These are phyloP conservation scores for Cladorrhinum samala DNA, from an alignment of 495 filamentous ascomycete species.

Conservation along the genomic window DNA sequence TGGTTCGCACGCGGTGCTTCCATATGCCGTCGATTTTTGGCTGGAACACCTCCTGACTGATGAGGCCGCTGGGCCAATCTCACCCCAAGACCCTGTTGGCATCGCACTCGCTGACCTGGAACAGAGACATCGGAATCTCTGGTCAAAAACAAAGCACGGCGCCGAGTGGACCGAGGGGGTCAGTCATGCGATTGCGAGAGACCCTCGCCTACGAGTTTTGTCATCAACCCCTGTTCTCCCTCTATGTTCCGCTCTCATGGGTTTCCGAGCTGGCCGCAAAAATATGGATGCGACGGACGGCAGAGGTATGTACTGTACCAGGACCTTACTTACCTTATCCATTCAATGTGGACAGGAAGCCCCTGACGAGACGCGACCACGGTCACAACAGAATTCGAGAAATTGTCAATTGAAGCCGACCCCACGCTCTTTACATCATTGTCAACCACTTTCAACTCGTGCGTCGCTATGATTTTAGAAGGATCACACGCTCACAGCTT, in stretches of 20 bases:
- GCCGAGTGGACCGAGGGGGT: not conserved
- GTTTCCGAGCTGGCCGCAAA: not conserved
- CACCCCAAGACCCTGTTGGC: not conserved
- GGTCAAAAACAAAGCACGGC: not conserved
- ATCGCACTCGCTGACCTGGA: not conserved
- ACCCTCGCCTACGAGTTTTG: not conserved
- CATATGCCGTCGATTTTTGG: not conserved
- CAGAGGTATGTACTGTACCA: not conserved
- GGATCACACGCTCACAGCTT: not conserved
- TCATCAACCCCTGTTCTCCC: not conserved
- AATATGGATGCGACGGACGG: not conserved
- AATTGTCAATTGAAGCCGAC: not conserved
- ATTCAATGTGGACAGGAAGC: not conserved
- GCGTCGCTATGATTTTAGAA: not conserved
- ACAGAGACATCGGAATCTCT: not conserved
- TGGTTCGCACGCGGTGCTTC: not conserved
- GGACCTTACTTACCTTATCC: not conserved
- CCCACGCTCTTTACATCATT: not conserved
- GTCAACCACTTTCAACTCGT: not conserved
- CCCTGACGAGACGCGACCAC: not conserved
- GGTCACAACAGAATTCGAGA: not conserved
- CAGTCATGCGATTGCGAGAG: not conserved
- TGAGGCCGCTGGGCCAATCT: not conserved
- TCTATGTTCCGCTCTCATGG: not conserved
- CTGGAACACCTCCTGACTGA: not conserved